Base-by-base conservation (phyloP, 2,329 filamentous ascomycete genomes). In the Sordariomycetes sp. region DNA sequence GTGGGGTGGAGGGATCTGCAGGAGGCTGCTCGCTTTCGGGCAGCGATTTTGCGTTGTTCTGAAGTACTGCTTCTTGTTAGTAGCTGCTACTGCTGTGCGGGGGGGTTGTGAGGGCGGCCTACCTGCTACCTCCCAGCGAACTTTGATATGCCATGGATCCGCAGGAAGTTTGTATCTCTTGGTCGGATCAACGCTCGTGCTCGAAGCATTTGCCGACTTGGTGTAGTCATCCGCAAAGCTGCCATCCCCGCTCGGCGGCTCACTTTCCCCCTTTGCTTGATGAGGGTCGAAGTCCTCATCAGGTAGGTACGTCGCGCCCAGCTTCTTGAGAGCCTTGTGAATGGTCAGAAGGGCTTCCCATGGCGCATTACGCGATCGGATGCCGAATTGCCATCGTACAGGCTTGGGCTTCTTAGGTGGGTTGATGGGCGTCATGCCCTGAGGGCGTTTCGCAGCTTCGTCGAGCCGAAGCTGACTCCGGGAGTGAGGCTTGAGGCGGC, bases 361-460 rank as follows among this genome's bases (percentile, higher is more conserved):
- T 1, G 92, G 92, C 36, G 86, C 83, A 50, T 96, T 98, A 32
- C 92, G 79, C 30, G 86, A 94, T 24, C 92, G 77, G 41, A 98
- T 98, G 37, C 92, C 92, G 53, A 98, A 98, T 55, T 98, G 92
- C 92, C 92, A 98, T 44, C 90, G 86, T 12, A 88, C 85, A 2
- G 83, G 83, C 50, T 85, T 87, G 5, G 70, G 61, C 55, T 85
- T 87, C 63, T 84, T 86, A 4, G 66, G 56, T 3, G 78, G 75
- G 33, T 68, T 61, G 31, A 79, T 71, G 1, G 75, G 75, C 3
- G 76, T 81, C 63, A 81, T 69, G 15, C 70, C 68, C 37, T 77
- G 72, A 4, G 76, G 76, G 24, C 74, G 67, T 42, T 61, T 73
- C 51, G 51, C 72, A 37, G 58, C 69, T 50, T 73, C 79, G 42